Evolutionary conservation across 1,284 basidiomycete species (phyloP).

Genomic region (Marasmius oreades): DNA sequence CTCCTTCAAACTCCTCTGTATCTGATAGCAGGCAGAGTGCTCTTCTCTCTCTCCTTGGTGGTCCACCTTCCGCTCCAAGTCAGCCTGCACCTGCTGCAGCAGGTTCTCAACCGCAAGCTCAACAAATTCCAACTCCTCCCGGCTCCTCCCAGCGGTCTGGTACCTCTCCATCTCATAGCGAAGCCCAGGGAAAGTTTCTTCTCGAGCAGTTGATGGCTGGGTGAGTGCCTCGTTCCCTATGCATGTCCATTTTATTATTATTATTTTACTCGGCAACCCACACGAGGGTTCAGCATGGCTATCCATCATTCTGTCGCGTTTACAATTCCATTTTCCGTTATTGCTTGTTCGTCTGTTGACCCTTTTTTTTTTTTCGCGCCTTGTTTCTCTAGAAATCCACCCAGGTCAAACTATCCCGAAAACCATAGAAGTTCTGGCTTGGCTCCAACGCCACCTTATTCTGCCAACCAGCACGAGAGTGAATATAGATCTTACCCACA

Average conservation of each 20-base stretch:
- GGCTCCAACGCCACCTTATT: conserved; percentile 48
- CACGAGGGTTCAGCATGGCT: conserved; percentile 21
- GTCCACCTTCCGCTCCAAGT: conserved; percentile 34
- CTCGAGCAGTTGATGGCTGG: conserved; percentile 77
- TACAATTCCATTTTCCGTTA: conserved; percentile 7
- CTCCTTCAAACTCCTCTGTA: conserved; percentile 40
- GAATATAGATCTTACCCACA: conserved; percentile 44
- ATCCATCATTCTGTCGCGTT: conserved; percentile 1
- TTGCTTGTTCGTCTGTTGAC: background rate
- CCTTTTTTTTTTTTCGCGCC: conserved; percentile 7
- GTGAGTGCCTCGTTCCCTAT: conserved; percentile 40
- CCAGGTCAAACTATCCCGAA: conserved; percentile 56
- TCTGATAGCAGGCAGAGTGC: conserved; percentile 64
- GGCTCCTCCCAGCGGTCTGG: conserved; percentile 56
- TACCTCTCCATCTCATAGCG: conserved; percentile 51
- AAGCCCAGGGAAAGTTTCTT: conserved; percentile 68
- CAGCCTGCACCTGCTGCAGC: conserved; percentile 20
- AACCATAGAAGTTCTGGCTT: conserved; percentile 35
- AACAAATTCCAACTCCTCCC: conserved; percentile 67
- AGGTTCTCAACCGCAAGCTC: conserved; percentile 26
- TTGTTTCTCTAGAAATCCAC: conserved; percentile 38
- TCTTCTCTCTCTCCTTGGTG: conserved; percentile 63
- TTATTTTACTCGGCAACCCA: background rate
- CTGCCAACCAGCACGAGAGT: conserved; percentile 34
- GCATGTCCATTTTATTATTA: conserved; percentile 1